These are phyloP conservation scores for Magnaporthiopsis rhizophila DNA, from an alignment of 2,329 filamentous ascomycete species.

Conservation along the genomic window DNA sequence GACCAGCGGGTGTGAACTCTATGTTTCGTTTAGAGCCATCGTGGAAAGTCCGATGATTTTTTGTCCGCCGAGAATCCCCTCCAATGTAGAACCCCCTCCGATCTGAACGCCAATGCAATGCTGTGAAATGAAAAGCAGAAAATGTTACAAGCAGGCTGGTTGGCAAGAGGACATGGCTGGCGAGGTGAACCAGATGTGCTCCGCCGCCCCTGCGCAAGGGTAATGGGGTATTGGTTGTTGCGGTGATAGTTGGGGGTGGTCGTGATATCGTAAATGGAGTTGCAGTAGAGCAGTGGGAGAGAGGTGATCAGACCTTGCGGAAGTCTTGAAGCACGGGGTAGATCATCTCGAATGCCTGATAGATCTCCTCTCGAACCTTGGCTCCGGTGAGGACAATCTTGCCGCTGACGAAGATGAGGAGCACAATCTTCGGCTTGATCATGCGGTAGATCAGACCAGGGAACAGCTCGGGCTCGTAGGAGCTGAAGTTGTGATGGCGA, in stretches of 20 bases:
- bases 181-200: not conserved
- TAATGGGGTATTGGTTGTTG: not conserved
- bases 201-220: not conserved
- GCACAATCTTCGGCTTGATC: conserved; percentile 99
- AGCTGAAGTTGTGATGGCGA: conserved; percentile 98
- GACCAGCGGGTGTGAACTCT: conserved; percentile 6
- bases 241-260: conserved; percentile 16
- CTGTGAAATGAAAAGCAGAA: conserved; percentile 24
- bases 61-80: conserved; percentile 10
- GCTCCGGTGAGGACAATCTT: conserved; percentile 98
- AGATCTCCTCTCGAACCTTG: conserved; percentile 97
- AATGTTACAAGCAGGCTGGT: conserved; percentile 21
- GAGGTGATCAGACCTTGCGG: conserved; percentile 41
- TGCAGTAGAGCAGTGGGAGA: conserved; percentile 24
- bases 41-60: conserved; percentile 3
- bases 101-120: conserved; percentile 52
- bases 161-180: conserved; percentile 1
- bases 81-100: conserved; percentile 15
- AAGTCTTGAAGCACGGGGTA: conserved; percentile 83
- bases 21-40: conserved; percentile 4
- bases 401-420: conserved; percentile 94
- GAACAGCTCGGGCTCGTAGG: conserved; percentile 97
- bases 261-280: conserved; percentile 37
- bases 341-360: conserved; percentile 94
- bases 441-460: conserved; percentile 99